Percentiles rank a stretch among this genome's conserved stretches.
These are phyloP conservation scores for Zea mays DNA, from an alignment of 176 grass and related monocot species.

Conservation along the genomic window DNA sequence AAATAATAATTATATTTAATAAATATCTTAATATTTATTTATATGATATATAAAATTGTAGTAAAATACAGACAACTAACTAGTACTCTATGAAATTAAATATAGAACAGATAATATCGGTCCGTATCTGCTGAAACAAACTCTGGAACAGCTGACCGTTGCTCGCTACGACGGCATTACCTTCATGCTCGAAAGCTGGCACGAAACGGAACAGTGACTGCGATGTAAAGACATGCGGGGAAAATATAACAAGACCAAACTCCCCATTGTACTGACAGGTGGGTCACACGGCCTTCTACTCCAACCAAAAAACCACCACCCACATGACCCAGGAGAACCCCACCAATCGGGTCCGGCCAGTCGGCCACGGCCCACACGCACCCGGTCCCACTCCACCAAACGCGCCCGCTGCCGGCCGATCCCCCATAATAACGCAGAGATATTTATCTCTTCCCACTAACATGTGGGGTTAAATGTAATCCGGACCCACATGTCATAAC, in stretches of 20 bases:
- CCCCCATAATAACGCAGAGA: neutral
- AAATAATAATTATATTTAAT: too few species aligned
- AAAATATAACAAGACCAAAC: neutral
- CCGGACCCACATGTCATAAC: slow-evolving; percentile 22
- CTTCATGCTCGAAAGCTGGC: too few species aligned
- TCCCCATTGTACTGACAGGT: neutral
- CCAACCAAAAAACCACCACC: slow-evolving; percentile 14
- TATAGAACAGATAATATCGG: too few species aligned
- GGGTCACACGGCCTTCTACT: neutral
- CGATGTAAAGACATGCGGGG: neutral
- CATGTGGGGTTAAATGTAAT: neutral
- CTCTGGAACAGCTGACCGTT: too few species aligned
- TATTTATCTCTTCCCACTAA: neutral
- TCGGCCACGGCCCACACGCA: slow-evolving; percentile 31
- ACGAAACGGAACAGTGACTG: neutral
- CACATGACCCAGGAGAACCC: neutral
- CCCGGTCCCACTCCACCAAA: slow-evolving; percentile 28
- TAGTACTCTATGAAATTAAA: too few species aligned
- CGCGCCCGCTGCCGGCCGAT: slow-evolving; percentile 45
- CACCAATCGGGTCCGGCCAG: slow-evolving; percentile 45
- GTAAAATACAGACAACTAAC: too few species aligned
- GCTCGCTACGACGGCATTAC: too few species aligned
- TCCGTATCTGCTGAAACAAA: too few species aligned
- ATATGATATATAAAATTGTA: too few species aligned
- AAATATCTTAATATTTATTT: too few species aligned